These are phyloP conservation scores for Rhexocercosporidium sp. DNA, from an alignment of 2,329 filamentous ascomycete genomes.

Conservation along the genomic window DNA sequence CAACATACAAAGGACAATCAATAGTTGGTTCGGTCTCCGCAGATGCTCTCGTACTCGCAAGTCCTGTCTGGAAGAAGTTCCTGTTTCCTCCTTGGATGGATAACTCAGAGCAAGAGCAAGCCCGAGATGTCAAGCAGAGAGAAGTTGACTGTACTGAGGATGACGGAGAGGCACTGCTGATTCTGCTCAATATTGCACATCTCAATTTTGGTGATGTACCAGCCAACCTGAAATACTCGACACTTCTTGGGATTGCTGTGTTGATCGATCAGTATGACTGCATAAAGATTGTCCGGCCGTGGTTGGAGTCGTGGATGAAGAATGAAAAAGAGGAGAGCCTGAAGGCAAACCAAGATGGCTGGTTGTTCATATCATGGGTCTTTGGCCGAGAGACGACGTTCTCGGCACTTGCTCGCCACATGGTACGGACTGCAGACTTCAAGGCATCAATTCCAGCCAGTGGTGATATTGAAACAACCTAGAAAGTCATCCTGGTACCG, in stretches of 20 bases:
- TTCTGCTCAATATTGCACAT: conserved; percentile 24
- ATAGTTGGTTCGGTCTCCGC: conserved; percentile 17
- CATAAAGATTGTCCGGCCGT: conserved; percentile 16
- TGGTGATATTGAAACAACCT: too few relatives aligned
- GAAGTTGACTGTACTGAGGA: conserved; percentile 23
- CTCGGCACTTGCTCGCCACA: neutral
- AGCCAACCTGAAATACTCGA: neutral
- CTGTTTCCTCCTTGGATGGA: conserved; percentile 17
- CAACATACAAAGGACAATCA: conserved; percentile 4
- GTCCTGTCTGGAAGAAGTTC: conserved; percentile 27
- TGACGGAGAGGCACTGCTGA: conserved; percentile 14
- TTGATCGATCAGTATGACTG: conserved; percentile 24
- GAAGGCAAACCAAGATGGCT: conserved; percentile 6
- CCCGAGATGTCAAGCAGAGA: neutral
- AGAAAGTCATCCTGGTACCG: too few relatives aligned
- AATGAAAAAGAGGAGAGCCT: conserved; percentile 7
- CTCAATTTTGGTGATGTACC: conserved; percentile 20
- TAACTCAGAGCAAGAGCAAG: neutral
- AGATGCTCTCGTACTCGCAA: conserved; percentile 18
- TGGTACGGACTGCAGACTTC: too few relatives aligned
- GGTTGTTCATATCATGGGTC: conserved; percentile 27
- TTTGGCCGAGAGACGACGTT: conserved; percentile 18
- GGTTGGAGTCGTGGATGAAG: conserved; percentile 20
- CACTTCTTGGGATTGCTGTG: conserved; percentile 19
- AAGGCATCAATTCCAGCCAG: too few relatives aligned